Percentiles rank a stretch among this genome's conserved stretches.
Conservation (phyloP, 1,284 basidiomycete genomes). For the Neonothopanus nambi region DNA sequence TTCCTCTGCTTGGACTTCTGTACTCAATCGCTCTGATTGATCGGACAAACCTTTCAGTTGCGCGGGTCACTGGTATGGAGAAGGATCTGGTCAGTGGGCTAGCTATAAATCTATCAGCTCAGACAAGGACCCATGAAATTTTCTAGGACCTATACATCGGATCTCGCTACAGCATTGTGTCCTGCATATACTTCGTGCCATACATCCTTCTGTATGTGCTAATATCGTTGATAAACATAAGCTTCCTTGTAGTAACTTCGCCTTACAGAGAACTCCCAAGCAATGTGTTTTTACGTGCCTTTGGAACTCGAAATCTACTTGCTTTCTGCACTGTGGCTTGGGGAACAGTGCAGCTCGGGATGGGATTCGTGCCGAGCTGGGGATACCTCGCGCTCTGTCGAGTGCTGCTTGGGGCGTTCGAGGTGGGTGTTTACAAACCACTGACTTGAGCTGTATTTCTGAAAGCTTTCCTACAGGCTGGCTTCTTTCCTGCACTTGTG, state of each 20-base stretch:
- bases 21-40: constrained; percentile 45
- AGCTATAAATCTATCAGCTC: neutral
- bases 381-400: constrained; percentile 38
- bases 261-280: constrained; percentile 42
- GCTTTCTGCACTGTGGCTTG: constrained; percentile 43
- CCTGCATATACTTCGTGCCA: constrained; percentile 45
- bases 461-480: constrained; percentile 32
- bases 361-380: constrained; percentile 48
- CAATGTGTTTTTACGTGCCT: constrained; percentile 38
- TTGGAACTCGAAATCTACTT: constrained; percentile 42
- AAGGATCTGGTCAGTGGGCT: constrained; percentile 36
- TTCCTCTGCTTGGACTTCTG: constrained; percentile 42
- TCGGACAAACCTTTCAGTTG: constrained; percentile 43
- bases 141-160: constrained; percentile 27
- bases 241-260: neutral
- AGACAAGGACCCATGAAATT: neutral
- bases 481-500: constrained; percentile 46
- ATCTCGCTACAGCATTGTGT: constrained; percentile 44
- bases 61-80: constrained; percentile 45
- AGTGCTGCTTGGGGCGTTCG: constrained; percentile 42
- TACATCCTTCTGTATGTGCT: constrained; percentile 42
- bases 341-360: constrained; percentile 43
- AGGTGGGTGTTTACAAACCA: constrained; percentile 33
- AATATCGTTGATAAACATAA: neutral
- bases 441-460: constrained; percentile 40